Evolutionary conservation across 2,329 filamentous ascomycete genomes (phyloP).

Genomic region (Cladosporium cucumerinum): DNA sequence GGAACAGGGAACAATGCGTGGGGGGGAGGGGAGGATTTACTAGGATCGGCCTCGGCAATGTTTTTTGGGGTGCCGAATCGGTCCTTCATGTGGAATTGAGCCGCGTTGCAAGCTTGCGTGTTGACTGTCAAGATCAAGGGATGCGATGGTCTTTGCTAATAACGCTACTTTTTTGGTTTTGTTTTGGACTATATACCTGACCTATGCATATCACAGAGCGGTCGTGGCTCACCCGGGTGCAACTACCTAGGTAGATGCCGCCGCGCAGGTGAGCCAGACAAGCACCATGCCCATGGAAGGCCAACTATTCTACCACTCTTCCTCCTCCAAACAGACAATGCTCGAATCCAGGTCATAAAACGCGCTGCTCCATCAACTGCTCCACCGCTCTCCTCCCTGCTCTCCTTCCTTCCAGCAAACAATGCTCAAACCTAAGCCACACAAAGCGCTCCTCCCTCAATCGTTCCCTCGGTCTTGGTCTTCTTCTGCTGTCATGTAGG

Average conservation of each 20-base stretch:
- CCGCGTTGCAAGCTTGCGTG: neutral
- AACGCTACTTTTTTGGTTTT: too few species aligned
- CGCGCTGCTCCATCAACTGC: neutral
- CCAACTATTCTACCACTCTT: neutral
- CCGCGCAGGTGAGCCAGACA: neutral
- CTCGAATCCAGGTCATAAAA: neutral
- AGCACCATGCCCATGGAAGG: neutral
- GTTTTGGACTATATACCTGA: neutral
- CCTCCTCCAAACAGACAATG: neutral
- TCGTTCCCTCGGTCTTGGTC: neutral
- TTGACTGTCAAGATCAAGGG: too few species aligned
- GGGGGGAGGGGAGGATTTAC: conserved; percentile 1
- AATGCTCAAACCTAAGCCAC: neutral
- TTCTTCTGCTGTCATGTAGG: neutral
- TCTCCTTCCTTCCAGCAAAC: neutral
- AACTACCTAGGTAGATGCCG: neutral
- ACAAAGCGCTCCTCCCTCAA: neutral
- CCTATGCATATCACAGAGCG: neutral
- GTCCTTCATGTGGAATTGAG: neutral
- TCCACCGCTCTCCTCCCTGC: neutral
- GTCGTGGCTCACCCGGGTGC: neutral
- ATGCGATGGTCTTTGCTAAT: too few species aligned
- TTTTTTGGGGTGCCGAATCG: neutral
- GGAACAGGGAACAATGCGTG: neutral
- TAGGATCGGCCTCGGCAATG: neutral